phyloP scores from a whole-genome alignment of 805 yeast species.

The Blastobotrys americana region DNA sequence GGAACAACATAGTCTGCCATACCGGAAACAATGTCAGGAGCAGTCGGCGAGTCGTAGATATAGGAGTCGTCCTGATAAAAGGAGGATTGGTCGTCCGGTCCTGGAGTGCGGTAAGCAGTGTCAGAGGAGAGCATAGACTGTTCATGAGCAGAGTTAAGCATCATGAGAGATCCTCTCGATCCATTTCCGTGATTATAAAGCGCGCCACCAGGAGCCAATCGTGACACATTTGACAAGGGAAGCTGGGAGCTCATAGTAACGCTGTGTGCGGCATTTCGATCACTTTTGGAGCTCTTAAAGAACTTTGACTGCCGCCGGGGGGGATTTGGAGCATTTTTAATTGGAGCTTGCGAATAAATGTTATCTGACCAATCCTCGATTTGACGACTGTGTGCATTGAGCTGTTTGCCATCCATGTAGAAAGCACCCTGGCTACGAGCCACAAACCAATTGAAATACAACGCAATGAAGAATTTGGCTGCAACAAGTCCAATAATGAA shows the following conservation, averaged over 20 bases:
- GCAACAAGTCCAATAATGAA: slow-evolving; percentile 78
- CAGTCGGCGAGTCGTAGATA: slow-evolving; percentile 3
- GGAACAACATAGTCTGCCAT: slow-evolving; percentile 64
- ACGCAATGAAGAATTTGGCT: slow-evolving; percentile 74
- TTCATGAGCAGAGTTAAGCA: slow-evolving; percentile 13
- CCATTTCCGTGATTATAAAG: slow-evolving; percentile 21
- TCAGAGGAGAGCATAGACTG: slow-evolving; percentile 18
- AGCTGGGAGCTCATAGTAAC: slow-evolving; percentile 31
- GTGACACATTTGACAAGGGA: slow-evolving; percentile 26
- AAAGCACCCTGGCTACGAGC: slow-evolving; percentile 77
- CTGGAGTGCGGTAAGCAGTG: slow-evolving; percentile 24
- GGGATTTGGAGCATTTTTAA: slow-evolving; percentile 39
- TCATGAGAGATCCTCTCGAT: slow-evolving; percentile 20
- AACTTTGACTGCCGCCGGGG: slow-evolving; percentile 14
- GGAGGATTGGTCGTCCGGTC: slow-evolving; percentile 7
- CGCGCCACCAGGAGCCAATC: slow-evolving; percentile 29
- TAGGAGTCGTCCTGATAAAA: slow-evolving; percentile 6
- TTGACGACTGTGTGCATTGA: slow-evolving; percentile 55
- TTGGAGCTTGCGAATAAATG: slow-evolving; percentile 33
- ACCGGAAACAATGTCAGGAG: slow-evolving; percentile 2
- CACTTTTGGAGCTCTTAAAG: slow-evolving; percentile 8
- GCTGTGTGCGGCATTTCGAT: slow-evolving; percentile 17
- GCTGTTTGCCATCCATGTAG: slow-evolving; percentile 45
- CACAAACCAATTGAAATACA: slow-evolving; percentile 80
- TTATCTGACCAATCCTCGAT: slow-evolving; percentile 85